Percentiles rank a stretch among this genome's conserved stretches.
Conservation (phyloP, 129 eudicot genomes). For the Helianthus annuus region DNA sequence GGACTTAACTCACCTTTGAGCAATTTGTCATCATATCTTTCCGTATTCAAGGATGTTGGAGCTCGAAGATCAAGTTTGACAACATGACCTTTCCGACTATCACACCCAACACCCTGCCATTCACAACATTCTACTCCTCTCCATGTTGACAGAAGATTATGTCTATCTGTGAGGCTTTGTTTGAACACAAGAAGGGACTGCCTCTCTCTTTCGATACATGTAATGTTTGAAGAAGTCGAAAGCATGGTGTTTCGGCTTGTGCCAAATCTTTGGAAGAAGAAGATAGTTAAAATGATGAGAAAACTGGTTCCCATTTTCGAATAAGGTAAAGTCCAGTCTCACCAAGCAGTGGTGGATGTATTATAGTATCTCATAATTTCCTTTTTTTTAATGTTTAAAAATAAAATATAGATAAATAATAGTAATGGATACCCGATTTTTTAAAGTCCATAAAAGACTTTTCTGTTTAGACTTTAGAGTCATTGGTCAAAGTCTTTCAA, state of each 20-base stretch:
- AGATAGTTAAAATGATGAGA: not conserved
- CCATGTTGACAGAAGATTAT: conserved; percentile 9
- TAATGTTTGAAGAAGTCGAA: not conserved
- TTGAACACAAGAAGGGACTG: not conserved
- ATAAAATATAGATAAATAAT: too few species aligned
- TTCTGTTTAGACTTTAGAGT: too few species aligned
- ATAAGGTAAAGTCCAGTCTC: not conserved
- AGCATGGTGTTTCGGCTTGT: not conserved
- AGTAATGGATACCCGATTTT: too few species aligned
- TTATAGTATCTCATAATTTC: too few species aligned
- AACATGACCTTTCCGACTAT: not conserved
- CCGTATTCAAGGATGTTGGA: not conserved
- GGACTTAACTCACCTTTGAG: conserved; percentile 1
- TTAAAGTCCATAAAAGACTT: too few species aligned
- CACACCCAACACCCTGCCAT: not conserved
- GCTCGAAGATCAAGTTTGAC: conserved; percentile 5
- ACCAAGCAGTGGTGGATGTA: too few species aligned
- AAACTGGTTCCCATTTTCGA: not conserved
- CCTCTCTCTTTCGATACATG: not conserved
- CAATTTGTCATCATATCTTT: not conserved
- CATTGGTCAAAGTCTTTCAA: too few species aligned
- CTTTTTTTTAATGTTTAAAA: too few species aligned
- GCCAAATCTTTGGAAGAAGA: not conserved
- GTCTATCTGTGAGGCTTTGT: not conserved
- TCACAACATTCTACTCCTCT: conserved; percentile 7